phyloP scores from a whole-genome alignment of 495 filamentous ascomycete species.

The Trichoderma parareesei region DNA sequence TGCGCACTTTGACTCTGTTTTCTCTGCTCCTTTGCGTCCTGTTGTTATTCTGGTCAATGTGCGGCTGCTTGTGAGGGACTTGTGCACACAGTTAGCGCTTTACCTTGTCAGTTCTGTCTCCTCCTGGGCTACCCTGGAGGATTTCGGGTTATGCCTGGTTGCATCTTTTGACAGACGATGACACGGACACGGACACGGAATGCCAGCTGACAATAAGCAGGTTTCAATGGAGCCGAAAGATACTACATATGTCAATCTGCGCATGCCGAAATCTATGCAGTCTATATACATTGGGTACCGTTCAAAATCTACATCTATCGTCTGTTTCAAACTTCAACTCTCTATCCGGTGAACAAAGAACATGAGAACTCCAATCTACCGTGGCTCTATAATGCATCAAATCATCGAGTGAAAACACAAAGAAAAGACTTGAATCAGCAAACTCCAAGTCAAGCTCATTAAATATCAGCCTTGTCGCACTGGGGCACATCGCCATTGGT shows the following conservation, averaged over 20 bases:
- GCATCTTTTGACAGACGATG: background rate
- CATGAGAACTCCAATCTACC: background rate
- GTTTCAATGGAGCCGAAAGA: no score
- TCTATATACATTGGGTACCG: background rate
- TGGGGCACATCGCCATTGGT: slow-evolving; percentile 67
- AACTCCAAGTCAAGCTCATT: background rate
- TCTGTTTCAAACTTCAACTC: background rate
- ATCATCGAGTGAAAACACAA: background rate
- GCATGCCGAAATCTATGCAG: background rate
- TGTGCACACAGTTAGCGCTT: no score
- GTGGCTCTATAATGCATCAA: background rate
- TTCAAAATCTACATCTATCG: background rate
- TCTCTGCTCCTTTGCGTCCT: no score
- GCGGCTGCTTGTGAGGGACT: no score
- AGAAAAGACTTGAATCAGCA: background rate
- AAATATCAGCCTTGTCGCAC: slow-evolving; percentile 16
- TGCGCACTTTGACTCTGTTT: no score
- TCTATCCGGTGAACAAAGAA: background rate
- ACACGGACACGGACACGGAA: no score
- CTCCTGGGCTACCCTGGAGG: no score
- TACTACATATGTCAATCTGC: no score
- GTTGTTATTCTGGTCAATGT: no score
- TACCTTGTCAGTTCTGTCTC: no score
- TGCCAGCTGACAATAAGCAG: no score
- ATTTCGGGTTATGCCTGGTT: background rate